Base-by-base conservation (phyloP, 331 rosid species). In the Spiraea crenata region DNA sequence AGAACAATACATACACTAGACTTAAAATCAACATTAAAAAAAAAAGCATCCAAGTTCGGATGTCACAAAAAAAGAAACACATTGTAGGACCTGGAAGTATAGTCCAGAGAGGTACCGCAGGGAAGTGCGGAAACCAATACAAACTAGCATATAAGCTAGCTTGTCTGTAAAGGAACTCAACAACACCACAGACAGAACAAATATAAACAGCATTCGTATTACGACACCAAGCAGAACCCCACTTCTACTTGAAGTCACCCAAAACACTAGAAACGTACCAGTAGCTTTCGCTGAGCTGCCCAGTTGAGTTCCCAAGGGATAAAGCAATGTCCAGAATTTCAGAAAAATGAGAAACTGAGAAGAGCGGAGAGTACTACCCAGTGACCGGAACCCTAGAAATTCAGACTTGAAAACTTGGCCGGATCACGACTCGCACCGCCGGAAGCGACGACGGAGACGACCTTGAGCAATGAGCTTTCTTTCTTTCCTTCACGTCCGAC, bases 351-450 rank as follows among this genome's bases (percentile, higher is more conserved):
- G 39, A 44, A 7, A 2, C 9, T 13, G 11, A 20, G 14, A 41
- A 56, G 63, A 20, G 19, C 7, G 14, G 73, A 69, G 63, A 3
- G 50, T 9, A 15, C 47, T 9, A 15, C 47, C 9, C 17, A 31
- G 66, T 41, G 65, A 57, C 45, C 13, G 5, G 57, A 70, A 37
- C 47, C 56, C 46, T 9, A 34, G 57, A 5, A 12, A 9, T 17
- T 12, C 50, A n/a, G 65, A 58, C n/a, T 34, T 16, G 57, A 70
- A 61, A 34, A 15, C 42, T 31, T 25, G 50, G 1, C 46, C 66
- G 74, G 66, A 70, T 70, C 66, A 59, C 44, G 44, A 25, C 34
- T 42, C 73, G 73, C 17, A 54, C 65, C 35, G 20, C 15, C 12
- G 2, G 62, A 25, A 25, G 9, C 63, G 63, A 60, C 31, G 19